Conservation (phyloP, 192 early-diverging fungal genomes). For the Haplosporangium gracile region DNA sequence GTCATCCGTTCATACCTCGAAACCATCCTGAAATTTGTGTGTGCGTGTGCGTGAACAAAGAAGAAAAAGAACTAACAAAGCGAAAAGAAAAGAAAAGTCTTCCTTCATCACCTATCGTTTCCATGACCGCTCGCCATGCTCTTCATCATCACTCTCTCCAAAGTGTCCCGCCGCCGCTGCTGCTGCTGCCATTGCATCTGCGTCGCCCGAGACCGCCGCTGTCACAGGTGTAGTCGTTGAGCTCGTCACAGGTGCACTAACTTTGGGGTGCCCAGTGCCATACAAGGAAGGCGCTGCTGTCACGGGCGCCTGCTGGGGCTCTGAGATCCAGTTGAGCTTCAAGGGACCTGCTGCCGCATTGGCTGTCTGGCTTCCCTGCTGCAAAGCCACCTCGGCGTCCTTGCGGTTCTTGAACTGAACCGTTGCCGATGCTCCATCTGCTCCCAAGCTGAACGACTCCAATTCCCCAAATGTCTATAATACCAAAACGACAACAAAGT, state of each 20-base stretch:
- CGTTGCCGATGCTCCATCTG: constrained; percentile 59
- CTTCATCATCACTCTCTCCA: constrained; percentile 45
- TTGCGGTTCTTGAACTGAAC: constrained; percentile 68
- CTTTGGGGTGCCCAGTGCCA: neutral
- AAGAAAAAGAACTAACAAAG: too few relatives aligned
- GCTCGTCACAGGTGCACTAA: neutral
- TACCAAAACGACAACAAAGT: neutral
- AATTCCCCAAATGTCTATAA: constrained; percentile 65
- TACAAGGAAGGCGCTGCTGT: constrained; percentile 8
- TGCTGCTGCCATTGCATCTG: neutral
- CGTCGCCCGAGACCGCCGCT: neutral
- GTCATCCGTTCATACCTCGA: too few relatives aligned
- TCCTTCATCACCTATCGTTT: constrained; percentile 35
- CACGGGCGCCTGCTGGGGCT: constrained; percentile 21
- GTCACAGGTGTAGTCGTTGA: neutral
- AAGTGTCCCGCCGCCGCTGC: constrained; percentile 6
- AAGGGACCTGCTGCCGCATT: constrained; percentile 22
- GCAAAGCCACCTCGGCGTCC: constrained; percentile 68
- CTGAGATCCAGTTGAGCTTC: constrained; percentile 45
- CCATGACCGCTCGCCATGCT: constrained; percentile 61
- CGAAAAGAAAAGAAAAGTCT: too few relatives aligned
- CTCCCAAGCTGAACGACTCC: constrained; percentile 54
- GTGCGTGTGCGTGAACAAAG: too few relatives aligned
- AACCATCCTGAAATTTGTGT: too few relatives aligned
- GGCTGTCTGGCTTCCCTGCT: constrained; percentile 35